Conservation (phyloP, 2,329 filamentous ascomycete genomes). For the Xylaria multiplex region DNA sequence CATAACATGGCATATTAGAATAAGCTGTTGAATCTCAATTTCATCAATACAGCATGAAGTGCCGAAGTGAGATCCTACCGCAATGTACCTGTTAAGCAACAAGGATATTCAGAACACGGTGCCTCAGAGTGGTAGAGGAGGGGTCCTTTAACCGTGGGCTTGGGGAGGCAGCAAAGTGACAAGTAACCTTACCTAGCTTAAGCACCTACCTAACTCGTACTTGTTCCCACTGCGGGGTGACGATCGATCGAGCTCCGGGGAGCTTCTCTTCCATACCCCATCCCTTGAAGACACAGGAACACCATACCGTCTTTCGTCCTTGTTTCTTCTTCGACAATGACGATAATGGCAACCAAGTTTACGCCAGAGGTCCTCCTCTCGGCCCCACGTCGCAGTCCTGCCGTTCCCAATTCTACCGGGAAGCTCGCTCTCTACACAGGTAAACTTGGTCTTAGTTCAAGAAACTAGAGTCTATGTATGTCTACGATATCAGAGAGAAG, state of each 20-base stretch:
- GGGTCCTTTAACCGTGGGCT: too few species aligned
- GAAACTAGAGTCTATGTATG: neutral
- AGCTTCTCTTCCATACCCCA: neutral
- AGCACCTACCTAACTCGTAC: neutral
- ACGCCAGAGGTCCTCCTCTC: constrained; percentile 81
- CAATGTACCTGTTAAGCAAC: neutral
- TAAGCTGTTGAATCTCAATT: neutral
- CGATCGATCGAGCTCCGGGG: constrained; percentile 17
- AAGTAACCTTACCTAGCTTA: too few species aligned
- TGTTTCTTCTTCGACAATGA: constrained; percentile 63
- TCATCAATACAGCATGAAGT: neutral
- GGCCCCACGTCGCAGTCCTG: constrained; percentile 76
- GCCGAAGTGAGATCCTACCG: neutral
- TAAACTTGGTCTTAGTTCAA: constrained; percentile 45
- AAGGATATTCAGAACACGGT: neutral
- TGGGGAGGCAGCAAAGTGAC: too few species aligned
- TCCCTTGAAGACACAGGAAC: neutral
- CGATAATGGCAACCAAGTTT: constrained; percentile 74
- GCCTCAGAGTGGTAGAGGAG: too few species aligned
- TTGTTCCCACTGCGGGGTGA: constrained; percentile 22
- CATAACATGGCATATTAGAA: neutral
- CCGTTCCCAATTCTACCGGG: constrained; percentile 74
- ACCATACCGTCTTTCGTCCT: neutral
- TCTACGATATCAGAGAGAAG: constrained; percentile 41
- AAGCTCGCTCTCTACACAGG: constrained; percentile 72